A percentile compares a stretch with the other conserved stretches of the same genome.
Evolutionary conservation across 257 asterid genomes (phyloP).

Genomic region (Echium plantagineum): DNA sequence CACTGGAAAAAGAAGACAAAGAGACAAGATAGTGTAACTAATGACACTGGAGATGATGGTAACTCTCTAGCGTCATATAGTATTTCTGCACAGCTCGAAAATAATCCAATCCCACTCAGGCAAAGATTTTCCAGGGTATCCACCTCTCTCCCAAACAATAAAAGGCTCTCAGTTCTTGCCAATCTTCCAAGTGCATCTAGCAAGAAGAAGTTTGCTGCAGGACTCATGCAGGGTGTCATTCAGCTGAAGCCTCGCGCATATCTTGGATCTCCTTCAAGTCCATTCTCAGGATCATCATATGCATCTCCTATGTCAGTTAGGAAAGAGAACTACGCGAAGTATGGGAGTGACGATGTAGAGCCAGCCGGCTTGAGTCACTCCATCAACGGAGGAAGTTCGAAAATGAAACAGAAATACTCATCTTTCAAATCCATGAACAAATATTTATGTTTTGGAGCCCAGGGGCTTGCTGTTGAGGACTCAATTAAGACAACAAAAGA

Average conservation of each 20-base stretch:
- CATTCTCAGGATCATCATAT: constrained; percentile 50
- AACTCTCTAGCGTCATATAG: constrained; percentile 24
- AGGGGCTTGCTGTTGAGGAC: constrained; percentile 40
- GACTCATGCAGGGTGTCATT: constrained; percentile 46
- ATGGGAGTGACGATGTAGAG: constrained; percentile 10
- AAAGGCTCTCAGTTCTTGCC: constrained; percentile 24
- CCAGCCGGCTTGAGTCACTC: constrained; percentile 22
- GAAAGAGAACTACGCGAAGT: constrained; percentile 13
- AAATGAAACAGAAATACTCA: constrained; percentile 28
- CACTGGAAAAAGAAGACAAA: constrained; percentile 33
- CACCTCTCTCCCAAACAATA: constrained; percentile 37
- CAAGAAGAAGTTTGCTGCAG: constrained; percentile 48
- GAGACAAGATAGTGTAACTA: constrained; percentile 8
- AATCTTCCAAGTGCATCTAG: constrained; percentile 46
- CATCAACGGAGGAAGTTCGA: constrained; percentile 16
- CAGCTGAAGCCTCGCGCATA: constrained; percentile 35
- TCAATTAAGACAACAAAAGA: constrained; percentile 8
- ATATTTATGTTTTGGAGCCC: constrained; percentile 67
- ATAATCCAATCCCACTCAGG: constrained; percentile 45
- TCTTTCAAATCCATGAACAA: constrained; percentile 63
- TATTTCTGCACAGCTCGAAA: constrained; percentile 15
- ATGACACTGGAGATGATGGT: constrained; percentile 19
- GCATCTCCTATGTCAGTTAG: constrained; percentile 29
- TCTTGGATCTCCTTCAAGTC: constrained; percentile 42
- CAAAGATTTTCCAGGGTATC: constrained; percentile 43